Conservation (phyloP, 257 asterid species). For the Thymus mandschuricus region DNA sequence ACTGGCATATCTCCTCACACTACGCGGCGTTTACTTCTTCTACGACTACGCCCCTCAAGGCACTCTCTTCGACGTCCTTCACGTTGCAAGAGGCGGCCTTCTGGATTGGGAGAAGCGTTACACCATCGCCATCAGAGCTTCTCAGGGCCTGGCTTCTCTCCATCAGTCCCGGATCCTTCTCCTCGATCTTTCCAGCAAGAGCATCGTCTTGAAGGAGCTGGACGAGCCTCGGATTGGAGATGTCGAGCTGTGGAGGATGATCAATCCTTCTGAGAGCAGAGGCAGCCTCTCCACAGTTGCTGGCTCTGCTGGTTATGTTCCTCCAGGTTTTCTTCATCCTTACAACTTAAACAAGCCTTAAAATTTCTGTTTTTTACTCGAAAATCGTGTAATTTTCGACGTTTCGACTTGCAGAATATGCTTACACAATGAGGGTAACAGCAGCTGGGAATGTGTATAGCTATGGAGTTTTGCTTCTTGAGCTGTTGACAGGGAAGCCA, state of each 20-base stretch:
- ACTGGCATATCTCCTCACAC: slow-evolving; percentile 68
- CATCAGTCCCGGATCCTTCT: slow-evolving; percentile 58
- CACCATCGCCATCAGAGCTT: slow-evolving; percentile 72
- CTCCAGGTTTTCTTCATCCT: slow-evolving; percentile 58
- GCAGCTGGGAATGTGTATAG: no score
- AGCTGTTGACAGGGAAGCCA: slow-evolving; percentile 74
- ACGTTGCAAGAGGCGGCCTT: slow-evolving; percentile 26
- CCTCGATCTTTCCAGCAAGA: slow-evolving; percentile 78
- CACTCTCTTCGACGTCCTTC: slow-evolving; percentile 65
- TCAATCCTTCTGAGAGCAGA: slow-evolving; percentile 72
- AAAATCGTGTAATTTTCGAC: no score
- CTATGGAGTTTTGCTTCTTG: no score
- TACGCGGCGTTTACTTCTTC: slow-evolving; percentile 62
- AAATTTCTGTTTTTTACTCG: no score
- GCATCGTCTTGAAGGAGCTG: slow-evolving; percentile 61
- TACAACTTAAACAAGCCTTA: no score
- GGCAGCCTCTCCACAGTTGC: slow-evolving; percentile 73
- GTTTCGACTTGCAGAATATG: no score
- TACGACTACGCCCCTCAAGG: slow-evolving; percentile 66
- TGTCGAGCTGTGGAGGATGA: slow-evolving; percentile 77
- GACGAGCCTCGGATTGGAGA: slow-evolving; percentile 82
- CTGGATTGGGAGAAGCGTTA: slow-evolving; percentile 79
- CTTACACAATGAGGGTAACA: no score
- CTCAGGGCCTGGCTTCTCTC: slow-evolving; percentile 79
- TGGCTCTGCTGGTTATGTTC: slow-evolving; percentile 80